Conservation (phyloP, 805 yeast genomes). For the Starmerella davenportii region DNA sequence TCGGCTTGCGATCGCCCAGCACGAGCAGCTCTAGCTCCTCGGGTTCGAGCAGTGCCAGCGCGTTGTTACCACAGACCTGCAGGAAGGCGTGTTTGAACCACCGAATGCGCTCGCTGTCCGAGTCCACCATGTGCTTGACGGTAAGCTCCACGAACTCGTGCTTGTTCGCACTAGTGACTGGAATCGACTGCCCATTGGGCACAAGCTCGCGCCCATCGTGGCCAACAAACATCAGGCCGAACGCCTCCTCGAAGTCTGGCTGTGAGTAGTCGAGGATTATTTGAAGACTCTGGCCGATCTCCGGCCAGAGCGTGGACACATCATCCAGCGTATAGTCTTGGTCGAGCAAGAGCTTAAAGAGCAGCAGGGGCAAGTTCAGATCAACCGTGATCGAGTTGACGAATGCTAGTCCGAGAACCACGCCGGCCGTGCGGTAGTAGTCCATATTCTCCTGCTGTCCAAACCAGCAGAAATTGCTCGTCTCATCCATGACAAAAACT, state of each 20-base stretch:
- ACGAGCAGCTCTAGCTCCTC: conserved; percentile 64
- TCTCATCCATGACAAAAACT: conserved; percentile 47
- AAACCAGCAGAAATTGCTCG: conserved; percentile 65
- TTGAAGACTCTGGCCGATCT: conserved; percentile 35
- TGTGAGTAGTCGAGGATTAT: conserved; percentile 29
- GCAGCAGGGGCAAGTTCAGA: conserved; percentile 52
- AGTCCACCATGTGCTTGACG: conserved; percentile 36
- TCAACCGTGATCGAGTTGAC: conserved; percentile 80
- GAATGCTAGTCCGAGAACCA: conserved; percentile 73
- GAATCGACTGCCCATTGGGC: conserved; percentile 35
- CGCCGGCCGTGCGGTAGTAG: conserved; percentile 60
- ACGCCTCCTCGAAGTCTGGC: conserved; percentile 30
- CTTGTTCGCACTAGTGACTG: conserved; percentile 44
- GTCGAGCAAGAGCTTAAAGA: conserved; percentile 56
- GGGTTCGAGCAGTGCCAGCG: conserved; percentile 60
- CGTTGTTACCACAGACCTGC: conserved; percentile 62
- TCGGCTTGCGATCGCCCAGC: conserved; percentile 55
- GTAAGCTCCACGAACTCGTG: conserved; percentile 44
- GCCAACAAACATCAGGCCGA: conserved; percentile 48
- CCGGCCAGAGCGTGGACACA: conserved; percentile 50
- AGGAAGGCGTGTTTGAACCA: conserved; percentile 56
- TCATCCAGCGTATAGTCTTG: conserved; percentile 43
- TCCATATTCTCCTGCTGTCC: conserved; percentile 16
- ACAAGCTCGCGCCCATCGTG: conserved; percentile 42
- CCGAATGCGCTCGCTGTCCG: conserved; percentile 30